Evolutionary conservation across 176 grass and related monocot species (phyloP), one percentile per base, ranked within the genome.

Genomic region (Oryza rufipogon): DNA sequence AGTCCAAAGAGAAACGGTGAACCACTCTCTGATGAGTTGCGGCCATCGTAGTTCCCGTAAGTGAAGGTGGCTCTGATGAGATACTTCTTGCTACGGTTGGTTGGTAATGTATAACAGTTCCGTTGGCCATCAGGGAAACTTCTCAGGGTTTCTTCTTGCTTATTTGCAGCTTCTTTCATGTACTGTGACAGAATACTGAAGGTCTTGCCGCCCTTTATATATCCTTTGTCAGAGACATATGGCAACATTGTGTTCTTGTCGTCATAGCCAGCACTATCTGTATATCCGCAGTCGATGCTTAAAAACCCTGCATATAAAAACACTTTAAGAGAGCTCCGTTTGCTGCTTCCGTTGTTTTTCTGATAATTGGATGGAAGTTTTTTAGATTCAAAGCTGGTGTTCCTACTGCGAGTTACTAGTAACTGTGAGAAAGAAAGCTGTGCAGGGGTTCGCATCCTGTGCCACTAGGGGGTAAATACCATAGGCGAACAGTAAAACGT

Each of bases 81-180:
- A 25, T 36, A 83, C 41, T 34, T 83, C 13, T 66, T 83, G 3
- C 38, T 6, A 3, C 0, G 2, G 25, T 7, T 17, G 26, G 81
- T 65, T 23, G 81, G 81, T 9, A 83, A 46, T 4, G 71, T 75
- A 4, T 83, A 75, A 1, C 81, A 83, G 14, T 74, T 83, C 19
- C 81, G 20, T 15, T 2, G 20, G 4, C 81, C 81, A 12, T 75
- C 1, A 4, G 81, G 71, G 60, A 83, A 83, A 22, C 70, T 83
- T 14, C 56, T 83, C 23, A 83, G 7, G 16, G 70, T 66, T 34
- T 66, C 42, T 11, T 75, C 15, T 11, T 73, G 39, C 0, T 83
- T 16, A 68, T 76, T 7, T 0, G 0, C 0, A 4, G 0, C 8
- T 5, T 0, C 14, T 25, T 7, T 6, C 58, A 75, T 41, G 45